Evolutionary conservation across 2,329 filamentous ascomycete genomes (phyloP), one percentile per base, ranked within the genome.

Genomic region (Colletotrichum caudatum): DNA sequence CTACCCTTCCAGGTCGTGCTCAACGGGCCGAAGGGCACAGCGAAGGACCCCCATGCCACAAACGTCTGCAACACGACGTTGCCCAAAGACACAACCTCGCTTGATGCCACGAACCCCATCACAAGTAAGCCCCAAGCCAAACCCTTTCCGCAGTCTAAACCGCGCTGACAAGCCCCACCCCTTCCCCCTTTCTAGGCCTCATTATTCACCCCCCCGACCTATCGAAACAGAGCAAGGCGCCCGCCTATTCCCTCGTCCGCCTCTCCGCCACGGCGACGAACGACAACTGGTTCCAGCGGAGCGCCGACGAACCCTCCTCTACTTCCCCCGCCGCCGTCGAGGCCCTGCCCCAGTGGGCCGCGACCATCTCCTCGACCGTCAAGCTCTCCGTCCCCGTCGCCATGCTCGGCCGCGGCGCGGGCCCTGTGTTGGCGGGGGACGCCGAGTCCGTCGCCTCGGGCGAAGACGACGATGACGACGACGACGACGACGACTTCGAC

Each of bases 251-350:
- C 0, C 80, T 88, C 12, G 82, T 86, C 39, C 85, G 88, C 23
- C 79, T 86, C 44, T 87, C 87, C 0, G 88, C 85, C 11, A 89
- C 87, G 0, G 78, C 83, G 5, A 83, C 81, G 2, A 89, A 87
- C 73, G 76, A 80, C 18, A 82, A 84, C 74, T 90, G 88, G 88
- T 87, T 84, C 72, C 83, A 89, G 70, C 86, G 84, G 20, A 89
- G 87, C 73, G 75, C 83, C 1, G 77, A 81, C 1, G 74, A 76
- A 16, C 71, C 18, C 64, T 78, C 0, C 73, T 77, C 1, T 69
- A 67, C 16, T 16, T 12, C 37, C 37, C 2, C 3, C 73, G 75
- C 57, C 66, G 57, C 7, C 73, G 37, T 23, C 12, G 46, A 46
- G 33, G 68, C 74, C 8, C 73, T 80, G 0, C 70, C 70, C 33